Evolutionary conservation across 2,329 filamentous ascomycete genomes (phyloP).

Genomic region (Nannizziopsis barbatae): DNA sequence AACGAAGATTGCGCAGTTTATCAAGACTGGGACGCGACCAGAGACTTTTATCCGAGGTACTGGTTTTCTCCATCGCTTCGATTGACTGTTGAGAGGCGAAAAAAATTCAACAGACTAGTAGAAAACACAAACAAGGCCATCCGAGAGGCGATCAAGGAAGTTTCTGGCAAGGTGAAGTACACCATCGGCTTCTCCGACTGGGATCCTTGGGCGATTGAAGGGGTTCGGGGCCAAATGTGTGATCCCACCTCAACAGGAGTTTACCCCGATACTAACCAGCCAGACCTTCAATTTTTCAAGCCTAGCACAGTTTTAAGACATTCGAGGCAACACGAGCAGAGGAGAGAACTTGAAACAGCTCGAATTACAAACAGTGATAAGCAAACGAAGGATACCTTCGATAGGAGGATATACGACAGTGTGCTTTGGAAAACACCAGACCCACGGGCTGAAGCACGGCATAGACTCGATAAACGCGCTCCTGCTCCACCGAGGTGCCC

Average conservation of each 20-base stretch:
- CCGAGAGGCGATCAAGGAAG: slow-evolving; percentile 22
- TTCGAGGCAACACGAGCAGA: no score
- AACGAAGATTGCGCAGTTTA: slow-evolving; percentile 18
- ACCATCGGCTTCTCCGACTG: slow-evolving; percentile 21
- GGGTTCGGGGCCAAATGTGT: slow-evolving; percentile 27
- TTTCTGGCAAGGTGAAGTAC: slow-evolving; percentile 20
- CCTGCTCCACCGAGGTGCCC: slow-evolving; percentile 23
- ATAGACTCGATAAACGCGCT: slow-evolving; percentile 18
- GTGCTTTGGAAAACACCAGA: slow-evolving; percentile 19
- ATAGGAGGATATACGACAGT: slow-evolving; percentile 18
- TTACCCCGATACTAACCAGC: slow-evolving; percentile 23
- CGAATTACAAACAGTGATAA: no score
- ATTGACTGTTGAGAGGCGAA: slow-evolving; percentile 21
- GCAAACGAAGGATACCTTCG: slow-evolving; percentile 1
- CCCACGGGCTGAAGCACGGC: slow-evolving; percentile 17
- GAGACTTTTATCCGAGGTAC: no score
- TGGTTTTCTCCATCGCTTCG: not conserved
- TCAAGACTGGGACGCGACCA: slow-evolving; percentile 3
- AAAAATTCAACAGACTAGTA: slow-evolving; percentile 23
- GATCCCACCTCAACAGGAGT: slow-evolving; percentile 13
- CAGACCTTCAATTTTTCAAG: slow-evolving; percentile 28
- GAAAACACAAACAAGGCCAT: slow-evolving; percentile 22
- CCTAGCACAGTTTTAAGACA: slow-evolving; percentile 16
- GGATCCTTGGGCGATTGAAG: slow-evolving; percentile 21
- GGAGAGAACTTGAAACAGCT: no score